Percentiles rank a stretch among this genome's conserved stretches.
These are phyloP conservation scores for Yamadazyma paraphyllophila DNA, from an alignment of 805 yeast species.

Conservation along the genomic window DNA sequence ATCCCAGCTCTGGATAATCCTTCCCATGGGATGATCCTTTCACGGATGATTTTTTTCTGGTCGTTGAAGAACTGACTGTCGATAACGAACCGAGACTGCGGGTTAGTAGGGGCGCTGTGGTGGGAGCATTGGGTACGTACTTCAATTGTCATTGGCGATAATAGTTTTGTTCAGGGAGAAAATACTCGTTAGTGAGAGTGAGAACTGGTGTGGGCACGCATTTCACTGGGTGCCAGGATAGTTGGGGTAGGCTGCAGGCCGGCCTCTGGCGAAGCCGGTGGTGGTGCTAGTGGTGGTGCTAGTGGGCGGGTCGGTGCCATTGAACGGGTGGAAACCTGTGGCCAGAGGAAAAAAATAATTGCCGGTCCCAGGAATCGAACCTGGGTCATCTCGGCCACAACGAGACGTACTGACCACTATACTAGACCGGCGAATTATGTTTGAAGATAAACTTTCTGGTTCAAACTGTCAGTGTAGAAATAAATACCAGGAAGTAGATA, in stretches of 20 bases:
- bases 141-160: constrained; percentile 8
- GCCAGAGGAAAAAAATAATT: constrained; percentile 18
- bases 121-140: constrained; percentile 4
- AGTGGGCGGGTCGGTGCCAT: too few species aligned
- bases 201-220: background rate
- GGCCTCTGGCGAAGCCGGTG: too few species aligned
- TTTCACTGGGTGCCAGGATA: too few species aligned
- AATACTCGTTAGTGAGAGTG: constrained; percentile 8
- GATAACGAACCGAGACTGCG: constrained; percentile 36
- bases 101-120: background rate
- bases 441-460: background rate
- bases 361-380: constrained; percentile 55
- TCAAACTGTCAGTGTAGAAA: too few species aligned
- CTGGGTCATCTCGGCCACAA: constrained; percentile 51
- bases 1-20: constrained; percentile 76
- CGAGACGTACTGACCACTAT: constrained; percentile 50
- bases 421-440: constrained; percentile 41
- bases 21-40: constrained; percentile 89
- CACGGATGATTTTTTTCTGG: constrained; percentile 64
- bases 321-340: background rate
- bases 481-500: too few species aligned
- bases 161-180: constrained; percentile 5
- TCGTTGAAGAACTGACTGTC: constrained; percentile 70
- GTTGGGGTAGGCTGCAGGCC: too few species aligned
- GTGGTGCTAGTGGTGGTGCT: too few species aligned